phyloP scores from a whole-genome alignment of 2,329 filamentous ascomycete genomes.

The Didymellaceae sp. region DNA sequence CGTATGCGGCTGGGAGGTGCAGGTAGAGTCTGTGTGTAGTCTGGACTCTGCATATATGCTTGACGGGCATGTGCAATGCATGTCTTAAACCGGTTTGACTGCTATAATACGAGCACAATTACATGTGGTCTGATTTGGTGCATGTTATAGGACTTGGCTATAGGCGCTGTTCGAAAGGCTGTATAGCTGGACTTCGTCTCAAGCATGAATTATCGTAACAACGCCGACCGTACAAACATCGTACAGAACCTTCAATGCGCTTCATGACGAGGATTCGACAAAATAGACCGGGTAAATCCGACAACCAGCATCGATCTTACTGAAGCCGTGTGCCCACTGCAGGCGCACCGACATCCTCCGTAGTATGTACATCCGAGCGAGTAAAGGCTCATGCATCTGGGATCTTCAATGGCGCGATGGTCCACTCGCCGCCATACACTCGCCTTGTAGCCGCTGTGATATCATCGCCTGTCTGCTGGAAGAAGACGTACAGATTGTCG shows the following conservation, averaged over 20 bases:
- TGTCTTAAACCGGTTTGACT: background rate
- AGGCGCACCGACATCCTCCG: background rate
- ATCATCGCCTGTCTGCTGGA: constrained; percentile 39
- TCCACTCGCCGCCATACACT: constrained; percentile 38
- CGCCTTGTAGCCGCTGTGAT: constrained; percentile 39
- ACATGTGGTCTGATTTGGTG: background rate
- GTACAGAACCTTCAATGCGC: no score
- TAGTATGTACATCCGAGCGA: background rate
- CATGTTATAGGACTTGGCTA: no score
- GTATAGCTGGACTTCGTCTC: no score
- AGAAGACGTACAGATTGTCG: constrained; percentile 44
- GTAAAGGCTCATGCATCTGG: constrained; percentile 24
- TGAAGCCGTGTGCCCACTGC: no score
- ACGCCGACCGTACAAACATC: no score
- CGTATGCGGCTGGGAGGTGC: constrained; percentile 8
- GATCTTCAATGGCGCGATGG: constrained; percentile 32
- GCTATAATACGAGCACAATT: background rate
- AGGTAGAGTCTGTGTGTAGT: background rate
- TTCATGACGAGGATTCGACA: no score
- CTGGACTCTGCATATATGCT: background rate
- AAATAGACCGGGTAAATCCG: no score
- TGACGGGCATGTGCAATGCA: background rate
- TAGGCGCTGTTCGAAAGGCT: no score
- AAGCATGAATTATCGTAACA: no score
- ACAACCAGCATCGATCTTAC: no score